These are phyloP conservation scores for Micromonas commoda DNA, from an alignment of 139 green algal genomes.

Conservation along the genomic window DNA sequence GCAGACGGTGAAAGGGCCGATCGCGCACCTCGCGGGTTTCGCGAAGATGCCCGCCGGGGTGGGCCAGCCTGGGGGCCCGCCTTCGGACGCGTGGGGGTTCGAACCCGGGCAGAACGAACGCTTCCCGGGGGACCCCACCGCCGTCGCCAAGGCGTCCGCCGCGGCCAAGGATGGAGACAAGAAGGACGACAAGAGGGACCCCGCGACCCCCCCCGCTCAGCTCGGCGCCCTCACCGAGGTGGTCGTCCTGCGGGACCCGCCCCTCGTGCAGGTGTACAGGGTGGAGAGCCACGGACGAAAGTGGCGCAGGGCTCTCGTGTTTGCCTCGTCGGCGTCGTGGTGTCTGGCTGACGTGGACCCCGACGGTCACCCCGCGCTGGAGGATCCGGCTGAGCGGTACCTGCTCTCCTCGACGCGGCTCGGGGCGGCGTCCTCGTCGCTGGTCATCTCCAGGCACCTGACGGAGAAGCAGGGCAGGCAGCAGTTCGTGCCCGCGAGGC, in stretches of 20 bases:
- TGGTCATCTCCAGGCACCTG: conserved; percentile 26
- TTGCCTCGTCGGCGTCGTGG: conserved; percentile 24
- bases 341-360: conserved; percentile 27
- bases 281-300: conserved; percentile 25
- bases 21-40: not conserved
- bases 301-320: conserved; percentile 25
- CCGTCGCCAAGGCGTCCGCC: not conserved
- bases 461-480: conserved; percentile 1
- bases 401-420: conserved; percentile 3
- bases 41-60: not conserved
- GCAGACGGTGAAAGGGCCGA: conserved; percentile 1
- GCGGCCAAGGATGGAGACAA: not conserved
- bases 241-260: conserved; percentile 18
- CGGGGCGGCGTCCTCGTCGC: not conserved
- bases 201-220: too few species aligned
- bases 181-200: not conserved
- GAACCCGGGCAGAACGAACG: not conserved
- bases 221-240: conserved; percentile 5
- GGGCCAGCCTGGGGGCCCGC: too few species aligned
- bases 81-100: too few species aligned
- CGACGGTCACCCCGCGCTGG: not conserved
- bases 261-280: conserved; percentile 29
- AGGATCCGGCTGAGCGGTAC: conserved; percentile 3
- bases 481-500: conserved; percentile 22
- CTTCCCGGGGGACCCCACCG: not conserved